Evolutionary conservation across 768 basidiomycete genomes (phyloP), one percentile per base, ranked within the genome.

Genomic region (Boletus speciosus): DNA sequence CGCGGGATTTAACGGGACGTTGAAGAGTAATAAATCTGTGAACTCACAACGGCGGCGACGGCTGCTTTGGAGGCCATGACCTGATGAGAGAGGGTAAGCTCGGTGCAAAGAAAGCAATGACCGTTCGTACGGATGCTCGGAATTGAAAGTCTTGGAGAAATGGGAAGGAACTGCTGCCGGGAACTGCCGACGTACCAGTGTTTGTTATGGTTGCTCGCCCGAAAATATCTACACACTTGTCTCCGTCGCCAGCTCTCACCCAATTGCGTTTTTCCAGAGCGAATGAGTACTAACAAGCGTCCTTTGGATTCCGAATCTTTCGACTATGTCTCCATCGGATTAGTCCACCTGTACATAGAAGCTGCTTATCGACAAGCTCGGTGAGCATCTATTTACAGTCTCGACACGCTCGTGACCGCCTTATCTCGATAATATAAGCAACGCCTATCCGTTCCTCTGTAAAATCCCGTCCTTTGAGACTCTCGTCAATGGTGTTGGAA

Each of bases 1-100:
- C 51, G 47, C 48, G 52, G 23, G 48, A 44, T 52, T 60, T n/a
- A 55, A 49, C 36, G 27, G 14, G 38, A 23, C 10, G 6, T 42
- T 39, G 5, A 25, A 52, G 27, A 36, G 16, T 11, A 34, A 34
- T 15, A 34, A 36, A 4, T 23, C 25, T 27, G 14, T 51, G 47
- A 56, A 64, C 81, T 73, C 62, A 83, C 82, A 57, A 88, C 83
- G 71, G 82, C 85, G 59, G 78, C 84, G 55, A 79, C 76, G 58
- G 83, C 81, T 78, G 79, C 81, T 82, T 84, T 88, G 69, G 84
- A 79, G 58, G 86, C 84, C 86, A 87, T 86, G 62, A 57, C 56
- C 71, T 69, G 47, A 54, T 12, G n/a, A 41, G 16, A 49, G 36
- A 41, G 3, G 34, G 19, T 56, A 25, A 51, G 46, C 7, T 39